phyloP scores from a whole-genome alignment of 1,284 basidiomycete species.

The Sanghuangporus sanghuang region DNA sequence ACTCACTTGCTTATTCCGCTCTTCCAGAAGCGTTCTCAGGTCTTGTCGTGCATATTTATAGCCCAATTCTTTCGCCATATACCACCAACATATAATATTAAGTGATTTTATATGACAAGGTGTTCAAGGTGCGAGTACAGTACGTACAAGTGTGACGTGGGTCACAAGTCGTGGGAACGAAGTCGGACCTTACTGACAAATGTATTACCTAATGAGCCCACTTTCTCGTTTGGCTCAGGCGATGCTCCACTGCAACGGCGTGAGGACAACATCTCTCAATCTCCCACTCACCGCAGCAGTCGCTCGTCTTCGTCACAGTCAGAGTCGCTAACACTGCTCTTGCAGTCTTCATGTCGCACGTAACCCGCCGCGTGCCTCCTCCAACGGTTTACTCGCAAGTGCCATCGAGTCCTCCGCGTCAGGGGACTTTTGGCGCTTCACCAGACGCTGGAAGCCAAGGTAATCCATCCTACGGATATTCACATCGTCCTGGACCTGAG shows the following conservation, averaged over 20 bases:
- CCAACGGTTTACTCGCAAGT: conserved; percentile 16
- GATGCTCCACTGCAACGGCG: no score
- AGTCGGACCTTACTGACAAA: background rate
- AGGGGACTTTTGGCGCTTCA: conserved; percentile 6
- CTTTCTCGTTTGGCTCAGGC: background rate
- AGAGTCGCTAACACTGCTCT: background rate
- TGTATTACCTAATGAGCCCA: background rate
- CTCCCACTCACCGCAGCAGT: background rate
- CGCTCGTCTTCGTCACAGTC: background rate
- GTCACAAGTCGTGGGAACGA: background rate
- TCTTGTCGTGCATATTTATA: conserved; percentile 4
- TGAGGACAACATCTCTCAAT: no score
- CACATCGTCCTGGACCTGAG: conserved; percentile 19
- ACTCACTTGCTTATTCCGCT: conserved; percentile 13
- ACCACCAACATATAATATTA: conserved; percentile 1
- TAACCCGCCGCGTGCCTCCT: conserved; percentile 12
- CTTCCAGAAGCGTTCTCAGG: conserved; percentile 1
- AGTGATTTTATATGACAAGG: background rate
- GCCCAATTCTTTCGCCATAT: conserved; percentile 6
- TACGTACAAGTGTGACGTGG: background rate
- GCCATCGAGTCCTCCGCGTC: conserved; percentile 12
- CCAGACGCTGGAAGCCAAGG: conserved; percentile 2
- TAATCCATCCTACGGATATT: background rate
- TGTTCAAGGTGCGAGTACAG: background rate
- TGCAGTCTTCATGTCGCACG: conserved; percentile 7